Base-by-base conservation (phyloP, 345 rosid genomes). In the Pistacia vera region DNA sequence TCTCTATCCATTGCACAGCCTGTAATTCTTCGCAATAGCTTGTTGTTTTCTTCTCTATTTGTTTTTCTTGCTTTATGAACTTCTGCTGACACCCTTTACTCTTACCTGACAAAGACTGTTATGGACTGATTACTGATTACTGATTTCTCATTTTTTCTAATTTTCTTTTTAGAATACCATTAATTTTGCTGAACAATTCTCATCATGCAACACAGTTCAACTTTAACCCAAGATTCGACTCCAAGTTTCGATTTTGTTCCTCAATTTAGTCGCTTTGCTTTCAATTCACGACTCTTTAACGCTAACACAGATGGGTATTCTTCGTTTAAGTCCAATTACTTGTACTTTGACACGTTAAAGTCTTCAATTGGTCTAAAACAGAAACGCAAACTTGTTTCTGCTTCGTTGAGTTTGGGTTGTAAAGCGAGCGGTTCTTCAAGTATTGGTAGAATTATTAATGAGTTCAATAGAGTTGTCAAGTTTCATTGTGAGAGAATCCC, bases 401-500 rank as follows among this genome's bases (percentile, higher is more conserved):
- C 88, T 78, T 93, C 91, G 0, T 36, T 90, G 75, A 86, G 88
- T 65, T 82, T 85, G 85, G 84, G 88, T 63, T 67, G 86, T 70
- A 75, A 83, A 54, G 86, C 82, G 67, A 75, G 81, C 60, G 88
- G 70, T 44, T 77, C 81, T 68, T 88, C 83, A n/a, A 77, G 88
- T 20, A 11, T 90, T 56, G 69, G 76, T 68, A 81, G 80, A 66
- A 61, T 94, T 69, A 76, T 91, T 66, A 85, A 61, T 25, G 97
- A 94, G 63, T 91, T 97, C 75, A 92, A 94, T 51, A 84, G 84
- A 75, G 85, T 81, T 22, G 79, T 94, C 66, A 85, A 85, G 80
- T 85, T 89, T 63, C 98, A 94, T 49, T 89, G 91, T 64, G 91
- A 87, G 70, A 94, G 89, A 73, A 88, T 92, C 75, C 97, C 99